phyloP scores from a whole-genome alignment of 192 early-diverging fungal genomes.

The Linnemannia hyalina region DNA sequence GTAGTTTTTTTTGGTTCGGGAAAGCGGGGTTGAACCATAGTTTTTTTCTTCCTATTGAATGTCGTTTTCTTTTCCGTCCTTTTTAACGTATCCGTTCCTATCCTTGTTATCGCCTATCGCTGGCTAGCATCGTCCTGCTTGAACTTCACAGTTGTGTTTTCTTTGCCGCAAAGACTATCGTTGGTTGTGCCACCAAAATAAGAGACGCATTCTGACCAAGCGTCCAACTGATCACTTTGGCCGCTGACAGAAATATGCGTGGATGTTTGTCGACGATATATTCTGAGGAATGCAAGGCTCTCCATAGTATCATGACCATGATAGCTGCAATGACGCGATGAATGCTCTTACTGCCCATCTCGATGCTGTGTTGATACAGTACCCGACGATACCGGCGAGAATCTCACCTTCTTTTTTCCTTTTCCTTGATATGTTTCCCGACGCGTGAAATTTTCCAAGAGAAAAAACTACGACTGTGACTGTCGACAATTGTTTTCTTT shows the following conservation, averaged over 20 bases:
- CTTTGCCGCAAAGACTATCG: neutral
- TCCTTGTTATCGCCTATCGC: too few species aligned
- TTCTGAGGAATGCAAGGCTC: neutral
- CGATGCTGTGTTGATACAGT: too few species aligned
- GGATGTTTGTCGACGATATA: neutral
- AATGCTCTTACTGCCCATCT: too few species aligned
- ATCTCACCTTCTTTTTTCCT: too few species aligned
- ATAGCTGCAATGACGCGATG: neutral
- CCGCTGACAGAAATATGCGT: neutral
- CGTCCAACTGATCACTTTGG: neutral
- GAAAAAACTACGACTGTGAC: neutral
- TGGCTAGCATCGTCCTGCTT: too few species aligned
- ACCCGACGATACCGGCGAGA: too few species aligned
- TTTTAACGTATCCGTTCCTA: neutral
- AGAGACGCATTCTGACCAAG: neutral
- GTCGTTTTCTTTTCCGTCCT: neutral
- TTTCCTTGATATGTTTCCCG: neutral
- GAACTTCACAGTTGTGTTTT: too few species aligned
- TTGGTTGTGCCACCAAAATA: neutral
- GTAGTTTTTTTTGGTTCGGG: neutral
- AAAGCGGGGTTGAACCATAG: neutral
- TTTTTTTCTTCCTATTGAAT: neutral
- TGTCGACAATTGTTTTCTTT: slow-evolving; percentile 4
- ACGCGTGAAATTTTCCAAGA: neutral
- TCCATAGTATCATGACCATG: neutral